Evolutionary conservation across 441 rosid species (phyloP).

Genomic region (Erodium texanum): DNA sequence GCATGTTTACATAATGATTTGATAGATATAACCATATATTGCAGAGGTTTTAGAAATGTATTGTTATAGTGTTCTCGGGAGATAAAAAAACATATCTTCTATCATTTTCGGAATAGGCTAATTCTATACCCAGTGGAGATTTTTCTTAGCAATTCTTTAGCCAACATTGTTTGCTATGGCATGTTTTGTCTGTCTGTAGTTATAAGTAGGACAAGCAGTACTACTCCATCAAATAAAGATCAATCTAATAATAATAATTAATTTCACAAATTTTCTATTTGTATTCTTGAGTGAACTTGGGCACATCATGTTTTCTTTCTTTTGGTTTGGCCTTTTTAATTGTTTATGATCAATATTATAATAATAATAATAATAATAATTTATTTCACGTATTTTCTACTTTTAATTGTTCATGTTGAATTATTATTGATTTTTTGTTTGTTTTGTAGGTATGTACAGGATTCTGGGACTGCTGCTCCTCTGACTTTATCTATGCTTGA

Average conservation of each 20-base stretch:
- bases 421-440: conserved; percentile 12
- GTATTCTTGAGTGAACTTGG: neutral
- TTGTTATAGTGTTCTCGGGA: neutral
- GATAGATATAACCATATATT: neutral
- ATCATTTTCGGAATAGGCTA: neutral
- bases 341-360: too few species aligned
- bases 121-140: neutral
- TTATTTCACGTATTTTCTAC: too few species aligned
- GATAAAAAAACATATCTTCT: neutral
- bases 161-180: neutral
- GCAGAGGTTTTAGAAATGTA: neutral
- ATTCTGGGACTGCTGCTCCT: conserved; percentile 94
- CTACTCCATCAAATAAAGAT: neutral
- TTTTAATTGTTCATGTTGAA: neutral
- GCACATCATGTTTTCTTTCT: conserved; percentile 4
- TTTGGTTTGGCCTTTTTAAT: neutral
- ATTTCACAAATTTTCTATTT: neutral
- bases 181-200: neutral
- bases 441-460: conserved; percentile 84
- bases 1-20: conserved; percentile 2
- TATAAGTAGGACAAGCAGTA: neutral
- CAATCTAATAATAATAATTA: neutral
- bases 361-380: too few species aligned
- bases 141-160: neutral
- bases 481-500: conserved; percentile 92